Percentiles rank a stretch among this genome's conserved stretches.
phyloP scores from a whole-genome alignment of 176 grass and related monocot species.

The Secale cereale region DNA sequence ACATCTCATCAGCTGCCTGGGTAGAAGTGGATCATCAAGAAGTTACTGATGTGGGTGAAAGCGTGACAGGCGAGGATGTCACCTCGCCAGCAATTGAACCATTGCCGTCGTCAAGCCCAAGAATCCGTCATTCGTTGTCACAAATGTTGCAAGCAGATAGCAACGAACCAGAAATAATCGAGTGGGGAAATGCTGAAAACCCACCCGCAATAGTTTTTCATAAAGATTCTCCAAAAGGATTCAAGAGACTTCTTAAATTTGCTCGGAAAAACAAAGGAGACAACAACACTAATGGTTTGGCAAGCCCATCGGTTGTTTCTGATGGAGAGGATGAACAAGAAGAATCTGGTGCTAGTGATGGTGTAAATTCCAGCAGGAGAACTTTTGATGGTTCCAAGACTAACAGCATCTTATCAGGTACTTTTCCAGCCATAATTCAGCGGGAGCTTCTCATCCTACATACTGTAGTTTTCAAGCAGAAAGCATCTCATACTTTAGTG shows the following conservation, averaged over 20 bases:
- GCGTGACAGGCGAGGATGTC: constrained; percentile 36
- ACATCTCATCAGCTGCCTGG: constrained; percentile 95
- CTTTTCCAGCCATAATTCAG: neutral
- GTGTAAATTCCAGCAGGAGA: constrained; percentile 61
- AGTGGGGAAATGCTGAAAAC: constrained; percentile 99
- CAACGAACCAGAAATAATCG: constrained; percentile 92
- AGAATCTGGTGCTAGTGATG: constrained; percentile 57
- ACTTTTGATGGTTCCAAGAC: constrained; percentile 57
- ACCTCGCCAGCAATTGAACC: constrained; percentile 46
- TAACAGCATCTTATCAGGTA: constrained; percentile 78
- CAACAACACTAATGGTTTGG: constrained; percentile 55
- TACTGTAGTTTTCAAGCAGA: neutral
- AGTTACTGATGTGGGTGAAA: constrained; percentile 50
- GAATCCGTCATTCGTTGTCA: constrained; percentile 86
- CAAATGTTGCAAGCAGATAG: constrained; percentile 99
- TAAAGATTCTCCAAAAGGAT: constrained; percentile 95
- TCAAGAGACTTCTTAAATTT: constrained; percentile 98
- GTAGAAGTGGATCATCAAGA: constrained; percentile 86
- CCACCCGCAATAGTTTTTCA: constrained; percentile 96
- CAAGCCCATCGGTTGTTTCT: constrained; percentile 73
- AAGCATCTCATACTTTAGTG: neutral
- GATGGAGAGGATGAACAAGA: constrained; percentile 98
- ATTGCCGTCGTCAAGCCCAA: constrained; percentile 71
- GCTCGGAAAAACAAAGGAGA: constrained; percentile 96
- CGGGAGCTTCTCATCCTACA: neutral